phyloP scores from a whole-genome alignment of 2,329 filamentous ascomycete species.

The Aspergillus quadricinctus region DNA sequence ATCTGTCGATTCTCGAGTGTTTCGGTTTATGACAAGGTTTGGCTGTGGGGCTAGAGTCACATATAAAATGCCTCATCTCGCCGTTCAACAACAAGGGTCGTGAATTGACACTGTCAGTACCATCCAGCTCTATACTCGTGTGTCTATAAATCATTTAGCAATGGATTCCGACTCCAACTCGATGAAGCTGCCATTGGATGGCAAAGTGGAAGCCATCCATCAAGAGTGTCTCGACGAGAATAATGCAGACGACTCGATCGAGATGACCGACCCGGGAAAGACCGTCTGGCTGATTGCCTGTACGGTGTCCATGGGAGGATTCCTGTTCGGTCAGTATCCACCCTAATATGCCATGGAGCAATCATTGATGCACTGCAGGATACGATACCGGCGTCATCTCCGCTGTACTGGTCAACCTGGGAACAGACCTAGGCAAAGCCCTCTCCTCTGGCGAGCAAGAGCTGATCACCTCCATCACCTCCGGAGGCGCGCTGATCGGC shows the following conservation, averaged over 20 bases:
- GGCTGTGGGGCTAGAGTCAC: neutral
- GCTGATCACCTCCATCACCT: conserved; percentile 48
- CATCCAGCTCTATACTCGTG: neutral
- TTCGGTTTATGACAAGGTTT: neutral
- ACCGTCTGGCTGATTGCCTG: conserved; percentile 14
- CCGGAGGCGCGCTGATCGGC: conserved; percentile 42
- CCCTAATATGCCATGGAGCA: no score
- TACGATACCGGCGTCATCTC: conserved; percentile 47
- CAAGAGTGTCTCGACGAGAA: neutral
- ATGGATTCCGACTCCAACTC: conserved; percentile 1
- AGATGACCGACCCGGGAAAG: conserved; percentile 8
- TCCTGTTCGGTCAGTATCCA: conserved; percentile 11
- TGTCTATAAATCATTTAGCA: neutral
- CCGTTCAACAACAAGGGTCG: neutral
- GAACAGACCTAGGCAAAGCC: conserved; percentile 32
- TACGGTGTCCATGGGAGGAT: conserved; percentile 16
- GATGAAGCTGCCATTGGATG: neutral
- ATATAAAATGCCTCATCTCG: neutral
- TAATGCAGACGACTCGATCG: conserved; percentile 11
- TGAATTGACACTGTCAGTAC: neutral
- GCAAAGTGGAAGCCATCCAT: neutral
- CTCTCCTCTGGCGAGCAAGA: conserved; percentile 44
- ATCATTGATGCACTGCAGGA: conserved; percentile 15
- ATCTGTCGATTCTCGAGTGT: neutral
- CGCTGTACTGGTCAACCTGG: conserved; percentile 35